A percentile compares a stretch with the other conserved stretches of the same genome.
Conservation (phyloP, 176 grass and related monocot species). For the Zea luxurians region DNA sequence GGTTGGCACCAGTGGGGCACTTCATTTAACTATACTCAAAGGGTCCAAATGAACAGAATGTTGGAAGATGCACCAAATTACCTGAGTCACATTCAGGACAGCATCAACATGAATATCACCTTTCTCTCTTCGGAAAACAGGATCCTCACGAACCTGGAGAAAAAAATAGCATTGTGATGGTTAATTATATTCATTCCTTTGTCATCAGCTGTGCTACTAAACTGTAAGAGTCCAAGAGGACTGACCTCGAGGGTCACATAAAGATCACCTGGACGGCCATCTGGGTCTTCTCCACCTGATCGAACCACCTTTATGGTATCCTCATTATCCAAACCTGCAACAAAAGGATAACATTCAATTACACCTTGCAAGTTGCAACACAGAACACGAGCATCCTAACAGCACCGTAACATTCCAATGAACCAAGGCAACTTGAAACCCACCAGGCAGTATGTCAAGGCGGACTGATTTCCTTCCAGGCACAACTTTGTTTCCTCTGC, state of each 20-base stretch:
- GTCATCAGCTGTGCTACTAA: background rate
- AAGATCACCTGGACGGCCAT: conserved; percentile 82
- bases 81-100: conserved; percentile 87
- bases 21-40: background rate
- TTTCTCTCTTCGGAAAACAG: conserved; percentile 88
- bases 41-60: background rate
- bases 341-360: conserved; percentile 11
- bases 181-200: background rate
- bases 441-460: conserved; percentile 80
- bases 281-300: conserved; percentile 85
- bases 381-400: background rate
- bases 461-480: conserved; percentile 57
- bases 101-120: conserved; percentile 91
- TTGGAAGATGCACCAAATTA: conserved; percentile 41
- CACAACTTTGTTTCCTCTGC: conserved; percentile 79
- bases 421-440: background rate
- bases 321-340: conserved; percentile 70
- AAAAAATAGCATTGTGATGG: conserved; percentile 25
- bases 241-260: conserved; percentile 79
- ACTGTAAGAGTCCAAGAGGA: conserved; percentile 4
- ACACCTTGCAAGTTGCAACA: conserved; percentile 7
- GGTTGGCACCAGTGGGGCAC: background rate
- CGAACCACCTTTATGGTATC: conserved; percentile 75
- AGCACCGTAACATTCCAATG: background rate
- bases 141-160: conserved; percentile 79